Percentiles rank a stretch among this genome's conserved stretches.
Conservation (phyloP, 192 early-diverging fungal species). For the Coemansia sp. region DNA sequence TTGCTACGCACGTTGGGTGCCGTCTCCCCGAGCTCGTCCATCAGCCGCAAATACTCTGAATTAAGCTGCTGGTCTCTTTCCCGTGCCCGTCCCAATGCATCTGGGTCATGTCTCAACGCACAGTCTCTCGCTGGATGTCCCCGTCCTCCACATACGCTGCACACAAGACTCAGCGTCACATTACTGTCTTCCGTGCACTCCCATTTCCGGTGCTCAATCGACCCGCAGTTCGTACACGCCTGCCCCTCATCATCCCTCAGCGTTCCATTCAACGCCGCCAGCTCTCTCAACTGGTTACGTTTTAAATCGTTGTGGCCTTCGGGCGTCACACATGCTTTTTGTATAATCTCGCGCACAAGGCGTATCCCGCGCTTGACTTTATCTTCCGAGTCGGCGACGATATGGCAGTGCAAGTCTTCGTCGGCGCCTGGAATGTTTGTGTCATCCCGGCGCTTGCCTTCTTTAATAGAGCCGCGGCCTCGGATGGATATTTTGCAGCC, state of each 20-base stretch:
- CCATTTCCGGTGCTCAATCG: constrained; percentile 81
- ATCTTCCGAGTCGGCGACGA: constrained; percentile 85
- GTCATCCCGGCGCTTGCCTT: constrained; percentile 76
- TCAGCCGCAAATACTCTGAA: constrained; percentile 85
- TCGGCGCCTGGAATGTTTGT: constrained; percentile 63
- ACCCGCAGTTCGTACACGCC: constrained; percentile 93
- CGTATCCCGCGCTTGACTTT: constrained; percentile 83
- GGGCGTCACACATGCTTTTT: constrained; percentile 87
- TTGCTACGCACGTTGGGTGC: constrained; percentile 16
- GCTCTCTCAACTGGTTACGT: constrained; percentile 87
- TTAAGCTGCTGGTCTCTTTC: constrained; percentile 86
- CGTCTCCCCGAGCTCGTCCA: constrained; percentile 88
- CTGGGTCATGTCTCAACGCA: constrained; percentile 80
- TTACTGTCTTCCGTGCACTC: constrained; percentile 89
- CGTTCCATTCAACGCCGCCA: constrained; percentile 95
- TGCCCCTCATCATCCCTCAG: constrained; percentile 93
- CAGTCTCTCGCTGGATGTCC: constrained; percentile 97
- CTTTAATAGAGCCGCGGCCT: constrained; percentile 94
- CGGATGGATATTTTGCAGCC: constrained; percentile 96
- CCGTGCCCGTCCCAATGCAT: constrained; percentile 65
- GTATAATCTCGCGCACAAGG: constrained; percentile 88
- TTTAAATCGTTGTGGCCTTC: constrained; percentile 96
- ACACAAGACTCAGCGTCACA: constrained; percentile 81
- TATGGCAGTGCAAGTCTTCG: constrained; percentile 87
- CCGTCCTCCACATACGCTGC: constrained; percentile 83